These are phyloP conservation scores for Rubia yunnanensis DNA, from an alignment of 257 asterid species.

Conservation along the genomic window DNA sequence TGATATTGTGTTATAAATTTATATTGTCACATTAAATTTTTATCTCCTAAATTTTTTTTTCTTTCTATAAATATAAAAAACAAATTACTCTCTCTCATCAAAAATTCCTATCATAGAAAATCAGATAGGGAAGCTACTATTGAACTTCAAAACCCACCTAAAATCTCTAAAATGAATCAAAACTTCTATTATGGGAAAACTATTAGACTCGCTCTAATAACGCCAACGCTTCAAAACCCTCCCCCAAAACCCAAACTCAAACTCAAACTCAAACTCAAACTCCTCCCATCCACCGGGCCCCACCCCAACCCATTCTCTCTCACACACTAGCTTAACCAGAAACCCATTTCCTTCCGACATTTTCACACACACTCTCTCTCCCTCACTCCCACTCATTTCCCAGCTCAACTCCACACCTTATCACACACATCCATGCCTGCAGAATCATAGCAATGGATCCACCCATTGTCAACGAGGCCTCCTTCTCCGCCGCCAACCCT, in stretches of 20 bases:
- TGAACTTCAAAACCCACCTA: no score
- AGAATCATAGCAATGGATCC: slow-evolving; percentile 55
- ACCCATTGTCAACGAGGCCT: slow-evolving; percentile 56
- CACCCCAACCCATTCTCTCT: background rate
- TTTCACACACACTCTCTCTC: background rate
- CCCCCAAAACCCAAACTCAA: background rate
- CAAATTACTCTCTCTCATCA: no score
- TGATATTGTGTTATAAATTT: no score
- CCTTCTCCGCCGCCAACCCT: slow-evolving; percentile 66
- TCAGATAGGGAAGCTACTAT: no score
- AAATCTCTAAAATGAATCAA: no score
- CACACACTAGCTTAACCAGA: slow-evolving; percentile 4
- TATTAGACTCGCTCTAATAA: no score
- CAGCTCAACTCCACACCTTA: background rate
- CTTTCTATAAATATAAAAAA: no score
- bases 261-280: background rate
- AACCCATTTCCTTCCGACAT: background rate
- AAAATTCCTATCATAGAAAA: no score
- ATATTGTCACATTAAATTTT: no score
- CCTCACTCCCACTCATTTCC: background rate
- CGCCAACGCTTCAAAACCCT: background rate
- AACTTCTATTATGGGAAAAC: no score
- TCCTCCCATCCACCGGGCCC: background rate
- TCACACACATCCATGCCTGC: background rate
- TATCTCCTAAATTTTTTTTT: no score